Conservation (phyloP, 2,329 filamentous ascomycete genomes). For the Chaetomium sp. region DNA sequence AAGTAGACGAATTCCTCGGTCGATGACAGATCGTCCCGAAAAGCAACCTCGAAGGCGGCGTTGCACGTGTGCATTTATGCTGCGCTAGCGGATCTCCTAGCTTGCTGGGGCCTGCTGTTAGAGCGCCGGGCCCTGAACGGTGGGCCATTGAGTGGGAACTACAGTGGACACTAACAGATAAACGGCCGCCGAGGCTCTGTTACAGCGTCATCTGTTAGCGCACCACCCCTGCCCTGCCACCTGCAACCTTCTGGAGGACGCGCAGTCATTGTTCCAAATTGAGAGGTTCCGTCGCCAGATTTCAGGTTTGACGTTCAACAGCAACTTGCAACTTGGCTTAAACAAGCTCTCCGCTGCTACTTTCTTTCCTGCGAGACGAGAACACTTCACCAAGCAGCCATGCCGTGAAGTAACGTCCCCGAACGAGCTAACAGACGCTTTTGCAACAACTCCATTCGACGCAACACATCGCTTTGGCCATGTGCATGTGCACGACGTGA, state of each 20-base stretch:
- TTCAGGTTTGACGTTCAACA: too few species aligned
- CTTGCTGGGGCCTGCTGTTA: too few species aligned
- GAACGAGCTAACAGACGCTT: background rate
- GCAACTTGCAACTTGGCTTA: background rate
- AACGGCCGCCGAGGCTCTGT: background rate
- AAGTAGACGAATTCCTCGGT: too few species aligned
- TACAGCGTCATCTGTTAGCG: background rate
- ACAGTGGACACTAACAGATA: too few species aligned
- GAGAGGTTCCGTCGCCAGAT: too few species aligned
- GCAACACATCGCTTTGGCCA: background rate
- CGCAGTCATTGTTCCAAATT: background rate
- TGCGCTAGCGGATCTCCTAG: too few species aligned
- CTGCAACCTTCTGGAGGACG: background rate
- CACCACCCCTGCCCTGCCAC: background rate
- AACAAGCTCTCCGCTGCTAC: background rate
- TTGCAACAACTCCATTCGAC: background rate
- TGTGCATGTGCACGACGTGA: conserved; percentile 9
- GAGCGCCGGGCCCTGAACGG: too few species aligned
- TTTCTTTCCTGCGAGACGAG: too few species aligned
- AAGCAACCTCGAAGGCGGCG: too few species aligned
- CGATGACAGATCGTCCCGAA: too few species aligned
- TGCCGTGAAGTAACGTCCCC: background rate
- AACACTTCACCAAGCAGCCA: background rate
- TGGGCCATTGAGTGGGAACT: too few species aligned
- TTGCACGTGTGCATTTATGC: too few species aligned